Evolutionary conservation across 805 yeast genomes (phyloP), one percentile per base, ranked within the genome.

Genomic region (Lachancea sp.): DNA sequence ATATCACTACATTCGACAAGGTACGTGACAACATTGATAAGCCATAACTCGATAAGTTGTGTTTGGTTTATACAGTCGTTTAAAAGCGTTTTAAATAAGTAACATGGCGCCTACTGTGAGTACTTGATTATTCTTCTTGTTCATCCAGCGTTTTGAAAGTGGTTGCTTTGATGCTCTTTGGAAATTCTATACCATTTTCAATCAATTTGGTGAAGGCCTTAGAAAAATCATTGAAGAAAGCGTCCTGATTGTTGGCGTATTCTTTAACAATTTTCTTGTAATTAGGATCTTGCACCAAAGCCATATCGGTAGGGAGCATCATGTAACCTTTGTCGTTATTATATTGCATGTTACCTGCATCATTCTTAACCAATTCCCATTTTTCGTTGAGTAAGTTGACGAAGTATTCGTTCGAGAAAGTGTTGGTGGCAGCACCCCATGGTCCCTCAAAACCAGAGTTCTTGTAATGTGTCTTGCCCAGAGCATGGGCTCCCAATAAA

Each of bases 271-370:
- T 77, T 41, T 65, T 61, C 45, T 65, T 63, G 60, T 79, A 85
- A 36, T 61, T 66, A 3, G 77, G 71, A 60, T 82, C 89, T 50
- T 74, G 65, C n/a, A 75, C 56, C 33, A 83, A 64, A 12, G 85
- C 78, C 71, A 78, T 71, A 56, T 87, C 96, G 9, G 94, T 78
- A 21, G 85, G 87, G 39, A 87, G 64, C 96, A 87, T 87, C 95
- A 87, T 86, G 49, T 83, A 72, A 31, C 77, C 76, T 47, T 70
- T 75, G 45, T 73, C 70, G 55, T 79, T 83, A 49, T 72, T 76
- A 61, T 71, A 82, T 69, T 75, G 86, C 46, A 68, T 69, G 56
- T 75, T 76, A 40, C 82, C 83, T 9, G 63, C 62, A 51, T 66
- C 65, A 78, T 86, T 71, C 59, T 78, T 66, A 57, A 75, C 68